Evolutionary conservation across 106 monocot genomes (phyloP).

Genomic region (Xerophyta viscosa): DNA sequence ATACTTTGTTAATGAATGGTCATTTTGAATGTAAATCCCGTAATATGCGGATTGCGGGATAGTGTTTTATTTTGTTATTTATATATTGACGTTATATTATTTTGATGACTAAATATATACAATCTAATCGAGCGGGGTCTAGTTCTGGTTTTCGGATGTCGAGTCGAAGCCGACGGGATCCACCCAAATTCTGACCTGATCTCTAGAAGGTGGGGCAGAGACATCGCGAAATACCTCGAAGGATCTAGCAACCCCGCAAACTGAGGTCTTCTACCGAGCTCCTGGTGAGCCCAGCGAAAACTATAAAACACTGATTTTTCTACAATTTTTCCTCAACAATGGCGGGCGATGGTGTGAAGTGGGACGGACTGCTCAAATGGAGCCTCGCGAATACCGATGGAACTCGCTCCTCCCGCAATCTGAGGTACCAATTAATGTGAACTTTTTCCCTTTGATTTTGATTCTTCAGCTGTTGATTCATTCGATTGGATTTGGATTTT

Average conservation of each 20-base stretch:
- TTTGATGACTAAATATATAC: no score
- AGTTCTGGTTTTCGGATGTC: no score
- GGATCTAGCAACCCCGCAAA: not conserved
- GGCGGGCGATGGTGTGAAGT: constrained; percentile 60
- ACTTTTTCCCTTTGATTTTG: not conserved
- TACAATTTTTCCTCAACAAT: constrained; percentile 6
- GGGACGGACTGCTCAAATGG: constrained; percentile 92
- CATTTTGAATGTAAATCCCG: no score
- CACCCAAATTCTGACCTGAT: no score
- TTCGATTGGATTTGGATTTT: not conserved
- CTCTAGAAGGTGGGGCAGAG: no score
- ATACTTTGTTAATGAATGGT: no score
- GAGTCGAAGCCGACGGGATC: no score
- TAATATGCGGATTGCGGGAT: no score
- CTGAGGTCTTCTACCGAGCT: not conserved
- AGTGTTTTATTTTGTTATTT: no score
- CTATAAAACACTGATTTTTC: no score
- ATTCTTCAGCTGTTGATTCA: not conserved
- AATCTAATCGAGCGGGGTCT: no score
- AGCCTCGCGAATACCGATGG: constrained; percentile 76
- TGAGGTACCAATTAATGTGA: constrained; percentile 33
- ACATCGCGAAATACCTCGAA: not conserved
- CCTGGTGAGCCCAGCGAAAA: not conserved
- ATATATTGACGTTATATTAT: no score
- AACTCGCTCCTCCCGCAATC: constrained; percentile 34